Percentiles rank a stretch among this genome's conserved stretches.
Evolutionary conservation across 352 stramenopile species (phyloP).

Genomic region (Pythium aquatile): DNA sequence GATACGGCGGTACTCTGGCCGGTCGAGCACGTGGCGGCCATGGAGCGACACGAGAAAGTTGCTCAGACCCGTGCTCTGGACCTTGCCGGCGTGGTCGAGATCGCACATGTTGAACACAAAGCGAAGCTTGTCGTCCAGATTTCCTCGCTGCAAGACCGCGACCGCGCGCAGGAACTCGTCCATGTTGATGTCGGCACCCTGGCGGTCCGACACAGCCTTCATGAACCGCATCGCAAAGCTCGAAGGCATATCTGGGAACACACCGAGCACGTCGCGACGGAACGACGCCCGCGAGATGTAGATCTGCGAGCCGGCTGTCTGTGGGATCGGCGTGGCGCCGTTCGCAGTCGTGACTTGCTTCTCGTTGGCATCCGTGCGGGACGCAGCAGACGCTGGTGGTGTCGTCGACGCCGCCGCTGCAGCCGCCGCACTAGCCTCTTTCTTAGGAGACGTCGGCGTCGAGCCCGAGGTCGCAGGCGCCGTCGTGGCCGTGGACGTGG

Average conservation of each 20-base stretch:
- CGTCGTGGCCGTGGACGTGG: slow-evolving; percentile 12
- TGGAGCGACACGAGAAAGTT: slow-evolving; percentile 86
- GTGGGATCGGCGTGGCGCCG: slow-evolving; percentile 44
- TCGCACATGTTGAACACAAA: slow-evolving; percentile 90
- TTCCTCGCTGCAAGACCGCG: slow-evolving; percentile 71
- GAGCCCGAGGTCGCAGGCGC: slow-evolving; percentile 3
- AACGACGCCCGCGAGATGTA: slow-evolving; percentile 83
- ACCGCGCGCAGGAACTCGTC: slow-evolving; percentile 84
- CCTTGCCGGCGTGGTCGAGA: slow-evolving; percentile 80
- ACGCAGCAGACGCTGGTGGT: slow-evolving; percentile 20
- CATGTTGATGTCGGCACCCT: slow-evolving; percentile 86
- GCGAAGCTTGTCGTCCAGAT: slow-evolving; percentile 68
- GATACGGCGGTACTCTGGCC: slow-evolving; percentile 65
- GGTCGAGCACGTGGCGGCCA: slow-evolving; percentile 73
- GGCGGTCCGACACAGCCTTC: slow-evolving; percentile 83
- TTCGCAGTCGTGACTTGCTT: slow-evolving; percentile 40
- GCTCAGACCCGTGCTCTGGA: slow-evolving; percentile 81
- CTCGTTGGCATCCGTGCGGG: slow-evolving; percentile 23
- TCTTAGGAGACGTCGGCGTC: slow-evolving; percentile 44
- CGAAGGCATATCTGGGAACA: slow-evolving; percentile 89
- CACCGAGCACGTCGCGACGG: slow-evolving; percentile 79
- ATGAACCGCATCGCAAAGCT: slow-evolving; percentile 89
- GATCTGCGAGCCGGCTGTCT: slow-evolving; percentile 76
- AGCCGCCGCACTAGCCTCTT: slow-evolving; percentile 17
- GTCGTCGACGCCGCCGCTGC: slow-evolving; percentile 6